phyloP scores from a whole-genome alignment of 805 yeast species.

The Sugiyamaella qingdaonensis region DNA sequence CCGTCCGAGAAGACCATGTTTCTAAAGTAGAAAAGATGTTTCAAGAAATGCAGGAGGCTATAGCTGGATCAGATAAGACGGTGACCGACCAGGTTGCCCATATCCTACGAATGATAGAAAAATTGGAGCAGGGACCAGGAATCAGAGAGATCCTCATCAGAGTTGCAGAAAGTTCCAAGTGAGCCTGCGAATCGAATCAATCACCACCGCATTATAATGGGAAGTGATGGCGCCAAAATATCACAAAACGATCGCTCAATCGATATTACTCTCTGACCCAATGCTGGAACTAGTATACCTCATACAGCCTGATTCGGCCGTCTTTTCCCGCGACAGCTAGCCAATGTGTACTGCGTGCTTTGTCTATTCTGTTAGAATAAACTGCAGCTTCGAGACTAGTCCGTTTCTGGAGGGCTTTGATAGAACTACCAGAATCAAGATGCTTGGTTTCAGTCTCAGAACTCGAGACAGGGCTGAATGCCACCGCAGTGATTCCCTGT shows the following conservation, averaged over 20 bases:
- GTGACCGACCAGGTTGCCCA: slow-evolving; percentile 14
- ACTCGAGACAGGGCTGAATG: slow-evolving; percentile 5
- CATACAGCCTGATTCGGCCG: slow-evolving; percentile 46
- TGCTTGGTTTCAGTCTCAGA: neutral
- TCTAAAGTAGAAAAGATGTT: slow-evolving; percentile 17
- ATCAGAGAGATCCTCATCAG: neutral
- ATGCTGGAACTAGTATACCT: slow-evolving; percentile 14
- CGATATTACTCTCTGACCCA: neutral
- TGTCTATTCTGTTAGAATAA: slow-evolving; percentile 5
- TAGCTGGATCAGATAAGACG: slow-evolving; percentile 16
- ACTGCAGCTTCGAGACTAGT: neutral
- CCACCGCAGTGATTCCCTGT: slow-evolving; percentile 28
- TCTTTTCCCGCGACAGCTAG: slow-evolving; percentile 53
- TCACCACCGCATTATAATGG: too few species aligned
- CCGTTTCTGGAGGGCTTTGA: neutral
- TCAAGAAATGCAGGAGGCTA: slow-evolving; percentile 14
- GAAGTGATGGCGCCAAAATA: too few species aligned
- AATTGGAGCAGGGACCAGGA: slow-evolving; percentile 10
- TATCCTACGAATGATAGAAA: slow-evolving; percentile 15
- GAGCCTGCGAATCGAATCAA: too few species aligned
- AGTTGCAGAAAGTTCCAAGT: neutral
- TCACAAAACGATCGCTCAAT: too few species aligned
- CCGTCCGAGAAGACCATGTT: slow-evolving; percentile 17
- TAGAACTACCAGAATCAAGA: neutral
- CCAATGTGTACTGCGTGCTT: slow-evolving; percentile 23